Evolutionary conservation across 1,284 basidiomycete genomes (phyloP).

Genomic region (Agaricales sp.): DNA sequence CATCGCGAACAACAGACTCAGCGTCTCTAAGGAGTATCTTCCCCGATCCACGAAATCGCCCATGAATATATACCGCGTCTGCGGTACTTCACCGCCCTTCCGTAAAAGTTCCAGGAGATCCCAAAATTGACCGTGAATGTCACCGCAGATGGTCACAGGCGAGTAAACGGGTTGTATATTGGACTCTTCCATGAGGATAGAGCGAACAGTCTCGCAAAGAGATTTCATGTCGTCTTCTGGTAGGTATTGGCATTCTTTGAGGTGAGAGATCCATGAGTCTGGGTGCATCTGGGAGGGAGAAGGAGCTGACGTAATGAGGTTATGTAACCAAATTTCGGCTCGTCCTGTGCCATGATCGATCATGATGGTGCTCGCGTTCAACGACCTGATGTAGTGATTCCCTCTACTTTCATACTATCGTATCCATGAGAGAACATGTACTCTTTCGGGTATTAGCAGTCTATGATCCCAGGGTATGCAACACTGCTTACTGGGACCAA

Average conservation of each 20-base stretch:
- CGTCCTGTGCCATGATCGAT: too few species aligned
- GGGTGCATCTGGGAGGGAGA: neutral
- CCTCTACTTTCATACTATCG: too few species aligned
- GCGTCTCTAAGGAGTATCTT: slow-evolving; percentile 96
- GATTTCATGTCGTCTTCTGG: slow-evolving; percentile 89
- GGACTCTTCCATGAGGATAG: slow-evolving; percentile 94
- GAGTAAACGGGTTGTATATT: slow-evolving; percentile 96
- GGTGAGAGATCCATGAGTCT: slow-evolving; percentile 32
- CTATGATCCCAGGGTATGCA: too few species aligned
- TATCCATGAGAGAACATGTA: too few species aligned
- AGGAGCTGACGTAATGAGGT: too few species aligned
- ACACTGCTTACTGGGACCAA: too few species aligned
- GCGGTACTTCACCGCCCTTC: slow-evolving; percentile 90
- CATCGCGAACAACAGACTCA: slow-evolving; percentile 86
- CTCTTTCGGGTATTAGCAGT: too few species aligned
- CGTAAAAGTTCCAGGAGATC: slow-evolving; percentile 97
- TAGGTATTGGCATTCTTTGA: slow-evolving; percentile 86
- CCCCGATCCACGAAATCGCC: slow-evolving; percentile 97
- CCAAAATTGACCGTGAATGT: slow-evolving; percentile 98
- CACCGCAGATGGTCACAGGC: slow-evolving; percentile 97
- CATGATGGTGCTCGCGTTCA: too few species aligned
- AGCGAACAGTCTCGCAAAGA: slow-evolving; percentile 90
- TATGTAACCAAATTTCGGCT: too few species aligned
- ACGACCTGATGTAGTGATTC: too few species aligned
- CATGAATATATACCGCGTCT: slow-evolving; percentile 98